Base-by-base conservation (phyloP, 768 basidiomycete genomes). In the Tulasnella sp. region DNA sequence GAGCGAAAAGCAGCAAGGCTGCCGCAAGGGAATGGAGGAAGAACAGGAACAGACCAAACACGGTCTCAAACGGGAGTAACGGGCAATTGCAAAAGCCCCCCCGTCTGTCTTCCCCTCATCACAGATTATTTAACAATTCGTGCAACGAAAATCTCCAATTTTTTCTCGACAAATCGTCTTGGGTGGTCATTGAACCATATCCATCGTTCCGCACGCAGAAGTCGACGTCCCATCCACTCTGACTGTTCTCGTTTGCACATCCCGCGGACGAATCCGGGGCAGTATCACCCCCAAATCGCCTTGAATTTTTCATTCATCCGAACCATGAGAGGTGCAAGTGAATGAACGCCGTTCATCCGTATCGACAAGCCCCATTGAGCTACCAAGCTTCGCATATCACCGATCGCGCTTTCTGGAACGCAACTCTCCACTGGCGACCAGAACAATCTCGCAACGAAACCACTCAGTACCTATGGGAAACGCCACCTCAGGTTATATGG, bases 1-100 rank as follows among this genome's bases (percentile, higher is more conserved):
- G 54, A 58, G 54, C 54, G 54, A 58, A 58, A 58, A 58, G 54
- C 54, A 58, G 54, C 54, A 58, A 58, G 54, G 54, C 54, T 58
- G 54, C 54, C n/a, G 54, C 54, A 58, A n/a, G 54, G 54, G 54
- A 29, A 58, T n/a, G 54, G 54, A 58, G 22, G n/a, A 5, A 58
- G 54, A 58, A n/a, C 54, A 58, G 29, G 54, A 29, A n/a, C n/a
- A n/a, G n/a, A 58, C 54, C 54, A 58, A 58, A 58, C 54, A n/a
- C 54, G 54, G 22, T 29, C 54, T 29, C 54, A 58, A 58, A 29
- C 54, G 54, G 54, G n/a, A 58, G 54, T 58, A 58, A 58, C 54
- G 54, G 54, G 54, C n/a, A n/a, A n/a, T n/a, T n/a, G n/a, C n/a
- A 29, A 58, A 58, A 25, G n/a, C 54, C 54, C 54, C 25, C 25